phyloP scores from a whole-genome alignment of 2,329 filamentous ascomycete species.

The Talaromyces amestolkiae region DNA sequence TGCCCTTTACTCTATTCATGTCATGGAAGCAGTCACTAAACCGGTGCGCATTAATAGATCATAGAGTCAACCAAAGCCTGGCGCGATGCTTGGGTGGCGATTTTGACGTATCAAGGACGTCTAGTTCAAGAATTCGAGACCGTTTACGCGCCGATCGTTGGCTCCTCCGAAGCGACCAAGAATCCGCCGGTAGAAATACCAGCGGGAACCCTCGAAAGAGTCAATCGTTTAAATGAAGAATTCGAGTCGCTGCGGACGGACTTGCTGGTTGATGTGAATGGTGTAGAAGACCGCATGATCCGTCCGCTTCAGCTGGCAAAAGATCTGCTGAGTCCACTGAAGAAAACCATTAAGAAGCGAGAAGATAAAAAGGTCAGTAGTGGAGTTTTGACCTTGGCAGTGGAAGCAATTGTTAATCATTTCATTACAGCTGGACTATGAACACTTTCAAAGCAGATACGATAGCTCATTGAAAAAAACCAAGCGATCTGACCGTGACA shows the following conservation, averaged over 20 bases:
- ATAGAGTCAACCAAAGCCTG: constrained; percentile 72
- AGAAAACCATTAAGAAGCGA: constrained; percentile 80
- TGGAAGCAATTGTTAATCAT: background rate
- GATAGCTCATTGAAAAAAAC: constrained; percentile 69
- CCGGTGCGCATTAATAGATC: constrained; percentile 52
- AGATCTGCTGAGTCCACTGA: constrained; percentile 66
- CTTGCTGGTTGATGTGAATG: constrained; percentile 66
- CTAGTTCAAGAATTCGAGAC: constrained; percentile 66
- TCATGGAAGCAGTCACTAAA: background rate
- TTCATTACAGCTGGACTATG: constrained; percentile 64
- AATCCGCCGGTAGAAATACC: constrained; percentile 61
- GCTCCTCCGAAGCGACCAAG: constrained; percentile 58
- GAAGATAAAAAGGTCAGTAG: constrained; percentile 67
- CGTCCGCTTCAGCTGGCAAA: constrained; percentile 68
- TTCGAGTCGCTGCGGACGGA: constrained; percentile 71
- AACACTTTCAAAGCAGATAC: constrained; percentile 70
- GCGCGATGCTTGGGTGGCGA: constrained; percentile 74
- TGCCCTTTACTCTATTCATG: background rate
- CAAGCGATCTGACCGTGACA: constrained; percentile 70
- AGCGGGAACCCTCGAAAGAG: constrained; percentile 61
- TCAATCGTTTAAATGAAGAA: constrained; percentile 61
- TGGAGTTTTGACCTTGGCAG: background rate
- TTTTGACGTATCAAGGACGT: constrained; percentile 66
- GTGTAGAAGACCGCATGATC: constrained; percentile 69
- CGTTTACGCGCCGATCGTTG: constrained; percentile 74